phyloP scores from a whole-genome alignment of 371 early-diverging fungal genomes.

The Lichtheimia corymbifera region DNA sequence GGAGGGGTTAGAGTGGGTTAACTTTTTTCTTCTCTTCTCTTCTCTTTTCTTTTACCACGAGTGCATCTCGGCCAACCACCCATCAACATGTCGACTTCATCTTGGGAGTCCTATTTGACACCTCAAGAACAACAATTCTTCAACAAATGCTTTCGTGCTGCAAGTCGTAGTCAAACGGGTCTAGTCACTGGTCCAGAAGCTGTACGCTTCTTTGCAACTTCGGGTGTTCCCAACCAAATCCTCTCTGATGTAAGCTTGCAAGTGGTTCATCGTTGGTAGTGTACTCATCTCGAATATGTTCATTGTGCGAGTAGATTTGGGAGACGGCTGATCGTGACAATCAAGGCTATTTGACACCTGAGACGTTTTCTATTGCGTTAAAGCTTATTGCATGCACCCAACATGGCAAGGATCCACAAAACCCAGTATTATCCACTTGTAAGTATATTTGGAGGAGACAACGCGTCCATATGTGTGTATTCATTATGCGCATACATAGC shows the following conservation, averaged over 20 bases:
- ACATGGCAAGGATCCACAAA: slow-evolving; percentile 55
- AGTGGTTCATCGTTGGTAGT: too few relatives aligned
- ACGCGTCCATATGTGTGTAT: too few relatives aligned
- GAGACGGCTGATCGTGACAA: slow-evolving; percentile 74
- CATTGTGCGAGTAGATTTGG: slow-evolving; percentile 67
- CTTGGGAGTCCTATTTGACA: slow-evolving; percentile 15
- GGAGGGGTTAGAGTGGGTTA: too few relatives aligned
- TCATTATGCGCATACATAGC: slow-evolving; percentile 15
- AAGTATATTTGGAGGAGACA: slow-evolving; percentile 6
- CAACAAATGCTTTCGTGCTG: slow-evolving; percentile 64
- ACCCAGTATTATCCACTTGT: slow-evolving; percentile 41
- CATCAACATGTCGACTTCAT: slow-evolving; percentile 6
- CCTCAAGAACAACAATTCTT: slow-evolving; percentile 68
- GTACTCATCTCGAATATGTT: too few relatives aligned
- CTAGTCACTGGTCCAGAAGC: slow-evolving; percentile 77
- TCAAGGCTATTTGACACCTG: slow-evolving; percentile 69
- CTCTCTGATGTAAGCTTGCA: slow-evolving; percentile 68
- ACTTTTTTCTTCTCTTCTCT: too few relatives aligned
- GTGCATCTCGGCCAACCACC: background rate
- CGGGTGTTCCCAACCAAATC: slow-evolving; percentile 68
- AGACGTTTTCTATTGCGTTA: slow-evolving; percentile 76
- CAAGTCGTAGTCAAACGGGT: slow-evolving; percentile 63
- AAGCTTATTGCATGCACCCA: slow-evolving; percentile 89
- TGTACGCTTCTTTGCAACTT: slow-evolving; percentile 83
- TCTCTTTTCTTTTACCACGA: background rate